Evolutionary conservation across 164 flowering plant genomes (phyloP).

Genomic region (Nymphaea colorata): DNA sequence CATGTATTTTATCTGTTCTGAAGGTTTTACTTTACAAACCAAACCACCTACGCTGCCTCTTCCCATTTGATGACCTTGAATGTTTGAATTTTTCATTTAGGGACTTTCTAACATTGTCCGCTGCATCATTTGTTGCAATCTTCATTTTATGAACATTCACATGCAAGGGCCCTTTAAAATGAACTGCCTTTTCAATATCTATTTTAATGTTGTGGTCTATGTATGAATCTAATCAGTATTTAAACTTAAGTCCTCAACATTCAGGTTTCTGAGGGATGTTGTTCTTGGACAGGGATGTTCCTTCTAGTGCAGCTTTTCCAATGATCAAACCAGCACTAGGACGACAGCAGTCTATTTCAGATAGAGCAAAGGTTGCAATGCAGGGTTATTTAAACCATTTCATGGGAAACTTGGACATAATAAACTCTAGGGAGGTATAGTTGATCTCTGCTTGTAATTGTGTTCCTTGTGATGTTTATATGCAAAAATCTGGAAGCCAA

Average conservation of each 20-base stretch:
- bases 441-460: neutral
- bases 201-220: too few species aligned
- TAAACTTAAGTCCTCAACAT: neutral
- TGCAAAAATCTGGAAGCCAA: neutral
- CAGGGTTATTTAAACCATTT: slow-evolving; percentile 90
- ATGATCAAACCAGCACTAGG: slow-evolving; percentile 84
- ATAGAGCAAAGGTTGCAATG: slow-evolving; percentile 86
- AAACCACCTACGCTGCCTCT: too few species aligned
- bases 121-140: too few species aligned
- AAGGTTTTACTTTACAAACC: too few species aligned
- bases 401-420: slow-evolving; percentile 82
- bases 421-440: slow-evolving; percentile 80
- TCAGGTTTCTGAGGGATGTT: neutral
- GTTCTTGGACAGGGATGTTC: slow-evolving; percentile 76
- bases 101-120: too few species aligned
- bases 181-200: too few species aligned
- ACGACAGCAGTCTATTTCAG: slow-evolving; percentile 86
- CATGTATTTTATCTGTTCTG: too few species aligned
- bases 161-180: too few species aligned
- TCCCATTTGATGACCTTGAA: too few species aligned
- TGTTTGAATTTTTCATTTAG: too few species aligned
- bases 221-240: too few species aligned
- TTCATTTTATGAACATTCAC: too few species aligned
- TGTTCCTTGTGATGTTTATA: neutral
- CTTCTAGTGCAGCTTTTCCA: slow-evolving; percentile 91